Conservation (phyloP, 2,329 filamentous ascomycete species). For the Apiospora hydei region DNA sequence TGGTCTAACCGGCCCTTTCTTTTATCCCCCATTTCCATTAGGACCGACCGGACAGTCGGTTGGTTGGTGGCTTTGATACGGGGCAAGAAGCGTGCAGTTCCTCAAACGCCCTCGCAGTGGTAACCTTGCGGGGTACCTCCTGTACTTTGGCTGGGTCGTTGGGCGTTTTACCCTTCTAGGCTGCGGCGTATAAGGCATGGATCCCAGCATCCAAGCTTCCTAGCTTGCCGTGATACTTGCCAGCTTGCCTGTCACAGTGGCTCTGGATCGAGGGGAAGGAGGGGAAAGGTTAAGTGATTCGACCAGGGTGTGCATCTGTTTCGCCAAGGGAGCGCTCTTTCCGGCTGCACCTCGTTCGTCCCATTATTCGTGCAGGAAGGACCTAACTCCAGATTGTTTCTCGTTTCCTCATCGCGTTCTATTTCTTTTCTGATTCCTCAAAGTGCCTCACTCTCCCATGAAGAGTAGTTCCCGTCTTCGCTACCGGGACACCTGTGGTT, state of each 20-base stretch:
- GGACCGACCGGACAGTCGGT: background rate
- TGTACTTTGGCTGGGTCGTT: background rate
- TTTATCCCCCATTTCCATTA: background rate
- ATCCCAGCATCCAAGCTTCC: slow-evolving; percentile 15
- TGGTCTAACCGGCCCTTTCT: background rate
- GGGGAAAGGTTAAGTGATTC: background rate
- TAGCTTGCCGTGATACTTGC: slow-evolving; percentile 14
- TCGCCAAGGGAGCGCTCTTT: background rate
- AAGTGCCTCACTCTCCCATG: background rate
- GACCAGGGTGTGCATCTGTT: slow-evolving; percentile 4
- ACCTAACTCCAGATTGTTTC: background rate
- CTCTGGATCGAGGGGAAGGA: slow-evolving; percentile 15
- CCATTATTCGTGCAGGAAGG: background rate
- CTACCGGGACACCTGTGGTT: slow-evolving; percentile 17
- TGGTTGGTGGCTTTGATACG: background rate
- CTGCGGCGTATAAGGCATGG: background rate
- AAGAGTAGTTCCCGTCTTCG: background rate
- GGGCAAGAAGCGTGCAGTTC: background rate
- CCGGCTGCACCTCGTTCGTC: background rate
- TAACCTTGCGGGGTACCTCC: background rate
- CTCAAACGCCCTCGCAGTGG: background rate
- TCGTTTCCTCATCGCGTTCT: background rate
- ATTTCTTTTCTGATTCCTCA: background rate
- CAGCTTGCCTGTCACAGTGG: background rate
- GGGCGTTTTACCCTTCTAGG: slow-evolving; percentile 7